Evolutionary conservation across 2,329 filamentous ascomycete genomes (phyloP).

Genomic region (Epichloe typhina): DNA sequence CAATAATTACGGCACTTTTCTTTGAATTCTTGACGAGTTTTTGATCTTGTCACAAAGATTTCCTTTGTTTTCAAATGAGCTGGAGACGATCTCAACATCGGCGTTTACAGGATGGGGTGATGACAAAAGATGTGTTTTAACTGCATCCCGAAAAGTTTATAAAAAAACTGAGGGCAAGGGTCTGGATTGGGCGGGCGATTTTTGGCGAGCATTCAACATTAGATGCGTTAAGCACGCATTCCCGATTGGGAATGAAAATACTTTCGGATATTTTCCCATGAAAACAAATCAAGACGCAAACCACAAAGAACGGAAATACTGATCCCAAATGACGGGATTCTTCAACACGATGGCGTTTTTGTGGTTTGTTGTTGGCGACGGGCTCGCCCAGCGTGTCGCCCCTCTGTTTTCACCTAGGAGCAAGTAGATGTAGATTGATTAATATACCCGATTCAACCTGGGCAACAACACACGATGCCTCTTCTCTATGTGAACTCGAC

Average conservation of each 20-base stretch:
- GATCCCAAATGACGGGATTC: conserved; percentile 3
- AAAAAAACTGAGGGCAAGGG: conserved; percentile 17
- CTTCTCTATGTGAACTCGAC: too few relatives aligned
- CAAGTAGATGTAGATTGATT: conserved; percentile 5
- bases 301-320: conserved; percentile 1
- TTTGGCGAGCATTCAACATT: conserved; percentile 28
- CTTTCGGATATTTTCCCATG: conserved; percentile 12
- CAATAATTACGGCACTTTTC: conserved; percentile 17
- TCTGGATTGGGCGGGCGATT: conserved; percentile 10
- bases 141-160: conserved; percentile 21
- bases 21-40: conserved; percentile 8
- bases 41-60: conserved; percentile 2
- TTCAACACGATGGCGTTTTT: conserved; percentile 11
- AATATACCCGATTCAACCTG: conserved; percentile 12
- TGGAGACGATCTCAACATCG: conserved; percentile 47
- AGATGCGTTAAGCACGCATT: conserved; percentile 19
- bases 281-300: conserved; percentile 9
- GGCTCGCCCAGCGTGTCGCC: background rate
- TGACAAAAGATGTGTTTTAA: conserved; percentile 20
- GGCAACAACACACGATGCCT: background rate
- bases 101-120: conserved; percentile 31
- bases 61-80: conserved; percentile 20
- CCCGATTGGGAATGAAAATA: conserved; percentile 17
- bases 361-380: background rate
- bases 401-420: background rate